Base-by-base conservation (phyloP, 2,329 filamentous ascomycete species). In the Raffaelea arxii region DNA sequence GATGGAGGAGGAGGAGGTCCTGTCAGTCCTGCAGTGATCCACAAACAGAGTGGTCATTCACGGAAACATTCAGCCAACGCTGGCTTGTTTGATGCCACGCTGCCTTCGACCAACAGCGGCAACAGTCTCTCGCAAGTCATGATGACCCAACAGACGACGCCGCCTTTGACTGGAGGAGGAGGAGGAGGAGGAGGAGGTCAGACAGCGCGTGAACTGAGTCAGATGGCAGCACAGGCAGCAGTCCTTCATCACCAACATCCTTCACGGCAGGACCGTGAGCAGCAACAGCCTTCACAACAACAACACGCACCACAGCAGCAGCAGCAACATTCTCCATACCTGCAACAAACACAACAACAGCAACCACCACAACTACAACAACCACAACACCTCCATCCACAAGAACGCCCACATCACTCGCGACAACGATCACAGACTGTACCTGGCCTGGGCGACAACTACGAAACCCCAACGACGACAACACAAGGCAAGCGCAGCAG, bases 191-290 rank as follows among this genome's bases (percentile, higher is more conserved):
- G 41, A 25, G 16, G 19, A 14, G 21, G 25, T 10, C 27, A 36
- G 6, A 24, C 44, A 14, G 25, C 37, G 27, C 59, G 61, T 32
- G 61, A 69, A 23, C 63, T 78, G 51, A 73, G 84, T 62, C 82
- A 87, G 62, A 87, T 89, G 53, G 86, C 86, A 35, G 85, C 85
- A 18, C 85, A 89, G 63, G 80, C 85, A 10, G 86, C 86, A 46
- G 80, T 84, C 58, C 80, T 86, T 67, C 77, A 77, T 27, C 76
- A 82, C 56, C 72, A 77, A 57, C 68, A 70, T 38, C 9, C 53
- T 7, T 9, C 27, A 16, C 27, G 27, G 27, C 27, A 9, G 16
- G 32, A 36, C 32, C 32, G 32, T 6, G 52, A 54, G 22, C 47
- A 61, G 56, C 55, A 62, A 49, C 63, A 59, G 51, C 67, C 77